These are phyloP conservation scores for Claviceps sp. DNA, from an alignment of 2,329 filamentous ascomycete genomes.

Conservation along the genomic window DNA sequence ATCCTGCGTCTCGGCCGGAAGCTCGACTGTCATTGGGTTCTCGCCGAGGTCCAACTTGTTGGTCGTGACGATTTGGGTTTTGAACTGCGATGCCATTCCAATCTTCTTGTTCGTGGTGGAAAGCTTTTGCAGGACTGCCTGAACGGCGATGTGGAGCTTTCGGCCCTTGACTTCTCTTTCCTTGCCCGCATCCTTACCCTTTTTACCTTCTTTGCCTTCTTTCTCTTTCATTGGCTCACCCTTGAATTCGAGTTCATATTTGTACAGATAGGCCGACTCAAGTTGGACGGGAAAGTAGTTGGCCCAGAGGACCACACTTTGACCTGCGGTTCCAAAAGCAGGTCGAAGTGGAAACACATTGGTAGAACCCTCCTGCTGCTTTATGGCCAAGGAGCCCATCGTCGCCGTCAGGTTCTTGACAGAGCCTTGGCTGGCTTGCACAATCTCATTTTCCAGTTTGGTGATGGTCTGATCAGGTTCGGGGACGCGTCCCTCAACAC, in stretches of 20 bases:
- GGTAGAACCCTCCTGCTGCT: slow-evolving; percentile 8
- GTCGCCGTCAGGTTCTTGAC: slow-evolving; percentile 18
- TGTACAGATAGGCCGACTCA: slow-evolving; percentile 24
- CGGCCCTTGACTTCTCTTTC: slow-evolving; percentile 24
- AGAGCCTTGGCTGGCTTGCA: slow-evolving; percentile 16
- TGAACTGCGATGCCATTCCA: slow-evolving; percentile 35
- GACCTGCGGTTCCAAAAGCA: slow-evolving; percentile 32
- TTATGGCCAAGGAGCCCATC: slow-evolving; percentile 22
- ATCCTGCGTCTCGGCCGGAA: slow-evolving; percentile 19
- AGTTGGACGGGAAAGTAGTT: slow-evolving; percentile 39
- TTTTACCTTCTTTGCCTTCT: slow-evolving; percentile 26
- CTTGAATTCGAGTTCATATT: slow-evolving; percentile 30
- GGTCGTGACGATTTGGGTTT: slow-evolving; percentile 31
- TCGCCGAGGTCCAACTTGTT: slow-evolving; percentile 22
- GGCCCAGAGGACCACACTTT: slow-evolving; percentile 32
- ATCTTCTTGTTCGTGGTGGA: slow-evolving; percentile 15
- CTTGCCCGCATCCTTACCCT: slow-evolving; percentile 7
- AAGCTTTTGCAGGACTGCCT: slow-evolving; percentile 23
- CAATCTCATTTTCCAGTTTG: slow-evolving; percentile 27
- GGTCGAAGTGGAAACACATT: slow-evolving; percentile 33
- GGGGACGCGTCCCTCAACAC: slow-evolving; percentile 11
- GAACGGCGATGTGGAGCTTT: slow-evolving; percentile 30
- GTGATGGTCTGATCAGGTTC: slow-evolving; percentile 15
- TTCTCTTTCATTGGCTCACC: slow-evolving; percentile 8
- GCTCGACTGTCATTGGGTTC: slow-evolving; percentile 20